phyloP scores from a whole-genome alignment of 164 flowering plant species.

The grape (Vitis vinifera) region DNA sequence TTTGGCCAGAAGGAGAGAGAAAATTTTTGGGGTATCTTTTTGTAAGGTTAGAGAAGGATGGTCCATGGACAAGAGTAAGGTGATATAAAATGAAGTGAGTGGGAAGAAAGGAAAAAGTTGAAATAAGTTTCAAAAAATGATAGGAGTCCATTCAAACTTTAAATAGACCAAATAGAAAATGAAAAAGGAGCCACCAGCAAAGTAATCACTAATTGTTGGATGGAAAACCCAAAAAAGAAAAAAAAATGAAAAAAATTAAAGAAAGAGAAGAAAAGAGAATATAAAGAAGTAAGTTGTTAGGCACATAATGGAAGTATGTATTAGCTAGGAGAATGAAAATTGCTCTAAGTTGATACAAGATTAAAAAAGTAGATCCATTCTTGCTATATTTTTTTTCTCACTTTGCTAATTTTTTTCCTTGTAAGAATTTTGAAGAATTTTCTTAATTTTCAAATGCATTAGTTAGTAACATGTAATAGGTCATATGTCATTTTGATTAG shows the following conservation, averaged over 20 bases:
- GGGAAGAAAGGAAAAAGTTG: background rate
- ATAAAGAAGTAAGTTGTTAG: background rate
- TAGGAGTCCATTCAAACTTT: background rate
- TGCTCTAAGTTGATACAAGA: background rate
- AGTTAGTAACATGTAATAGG: background rate
- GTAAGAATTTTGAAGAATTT: background rate
- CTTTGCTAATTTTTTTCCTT: background rate
- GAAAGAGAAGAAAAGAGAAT: background rate
- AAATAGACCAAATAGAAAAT: background rate
- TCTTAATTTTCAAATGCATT: background rate
- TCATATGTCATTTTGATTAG: background rate
- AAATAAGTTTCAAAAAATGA: background rate
- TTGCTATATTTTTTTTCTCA: no score
- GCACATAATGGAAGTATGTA: background rate
- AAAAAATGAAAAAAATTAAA: background rate
- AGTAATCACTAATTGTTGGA: background rate
- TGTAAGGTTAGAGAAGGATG: no score
- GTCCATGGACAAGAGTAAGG: no score
- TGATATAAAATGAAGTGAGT: background rate
- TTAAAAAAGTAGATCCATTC: no score
- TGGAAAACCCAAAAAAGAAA: no score
- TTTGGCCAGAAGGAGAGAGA: no score
- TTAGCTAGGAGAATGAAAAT: background rate
- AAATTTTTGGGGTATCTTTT: no score
- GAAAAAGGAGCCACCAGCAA: background rate